Percentiles rank a stretch among this genome's conserved stretches.
Evolutionary conservation across 2,329 filamentous ascomycete genomes (phyloP).

Genomic region (Calonectria pteridis): DNA sequence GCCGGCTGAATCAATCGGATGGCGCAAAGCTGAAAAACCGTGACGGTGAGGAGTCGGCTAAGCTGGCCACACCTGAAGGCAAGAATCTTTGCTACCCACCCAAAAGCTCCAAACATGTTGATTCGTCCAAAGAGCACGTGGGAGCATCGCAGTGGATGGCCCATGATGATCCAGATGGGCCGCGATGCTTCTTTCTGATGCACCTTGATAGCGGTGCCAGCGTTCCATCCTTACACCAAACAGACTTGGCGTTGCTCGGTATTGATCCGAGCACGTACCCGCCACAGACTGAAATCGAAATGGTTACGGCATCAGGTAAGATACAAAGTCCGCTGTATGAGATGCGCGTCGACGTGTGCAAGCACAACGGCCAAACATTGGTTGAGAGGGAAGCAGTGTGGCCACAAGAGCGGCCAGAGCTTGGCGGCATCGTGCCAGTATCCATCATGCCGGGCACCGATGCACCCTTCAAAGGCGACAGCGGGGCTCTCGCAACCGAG

Average conservation of each 20-base stretch:
- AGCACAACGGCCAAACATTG: conserved; percentile 40
- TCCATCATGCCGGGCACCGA: conserved; percentile 29
- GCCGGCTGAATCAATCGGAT: conserved; percentile 18
- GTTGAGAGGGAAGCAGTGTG: conserved; percentile 40
- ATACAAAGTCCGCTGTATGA: conserved; percentile 35
- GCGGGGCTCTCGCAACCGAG: conserved; percentile 21
- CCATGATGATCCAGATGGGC: conserved; percentile 28
- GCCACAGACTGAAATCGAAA: conserved; percentile 32
- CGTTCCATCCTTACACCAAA: conserved; percentile 35
- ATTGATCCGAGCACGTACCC: conserved; percentile 38
- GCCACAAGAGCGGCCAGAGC: conserved; percentile 36
- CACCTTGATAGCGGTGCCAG: conserved; percentile 43
- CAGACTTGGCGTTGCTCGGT: conserved; percentile 35
- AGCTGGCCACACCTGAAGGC: neutral
- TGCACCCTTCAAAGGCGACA: conserved; percentile 17
- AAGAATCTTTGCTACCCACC: conserved; percentile 37
- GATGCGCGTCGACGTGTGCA: conserved; percentile 43
- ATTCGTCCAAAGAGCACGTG: neutral
- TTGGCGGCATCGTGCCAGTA: conserved; percentile 43
- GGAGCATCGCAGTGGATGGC: conserved; percentile 17
- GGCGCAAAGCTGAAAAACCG: neutral
- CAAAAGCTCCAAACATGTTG: conserved; percentile 1
- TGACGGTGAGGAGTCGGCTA: neutral
- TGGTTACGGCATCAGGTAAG: conserved; percentile 33
- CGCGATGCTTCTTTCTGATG: conserved; percentile 42